These are phyloP conservation scores for Globisporangium nagaii DNA, from an alignment of 352 stramenopile species.

Conservation along the genomic window DNA sequence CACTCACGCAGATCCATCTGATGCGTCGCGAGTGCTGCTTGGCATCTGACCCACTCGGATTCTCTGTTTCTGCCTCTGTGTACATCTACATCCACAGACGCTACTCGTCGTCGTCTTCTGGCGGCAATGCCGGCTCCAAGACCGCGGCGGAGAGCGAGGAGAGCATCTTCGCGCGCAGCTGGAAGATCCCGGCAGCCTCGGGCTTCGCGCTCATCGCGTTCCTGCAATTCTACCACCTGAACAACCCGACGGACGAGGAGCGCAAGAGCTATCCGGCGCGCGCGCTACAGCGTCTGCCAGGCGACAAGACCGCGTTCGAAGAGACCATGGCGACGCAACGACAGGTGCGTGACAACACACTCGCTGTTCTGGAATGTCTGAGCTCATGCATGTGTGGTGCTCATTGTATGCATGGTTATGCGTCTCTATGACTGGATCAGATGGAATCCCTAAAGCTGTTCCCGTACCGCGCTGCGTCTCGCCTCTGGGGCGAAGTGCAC, in stretches of 20 bases:
- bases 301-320: slow-evolving; percentile 53
- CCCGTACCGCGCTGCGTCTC: slow-evolving; percentile 70
- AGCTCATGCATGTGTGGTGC: neutral
- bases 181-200: slow-evolving; percentile 59
- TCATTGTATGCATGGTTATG: neutral
- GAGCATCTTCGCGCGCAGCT: slow-evolving; percentile 33
- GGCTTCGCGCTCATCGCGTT: slow-evolving; percentile 70
- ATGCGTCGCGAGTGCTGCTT: too few relatives aligned
- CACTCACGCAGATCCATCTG: neutral
- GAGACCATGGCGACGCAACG: slow-evolving; percentile 62
- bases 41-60: too few relatives aligned
- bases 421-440: slow-evolving; percentile 9
- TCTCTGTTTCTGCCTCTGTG: neutral
- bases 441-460: slow-evolving; percentile 72
- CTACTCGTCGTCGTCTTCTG: slow-evolving; percentile 10
- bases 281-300: slow-evolving; percentile 41
- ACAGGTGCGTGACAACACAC: slow-evolving; percentile 26
- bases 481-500: slow-evolving; percentile 72
- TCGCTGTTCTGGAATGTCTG: too few relatives aligned
- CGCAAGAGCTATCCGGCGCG: slow-evolving; percentile 49
- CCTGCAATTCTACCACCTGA: slow-evolving; percentile 66
- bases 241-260: slow-evolving; percentile 56
- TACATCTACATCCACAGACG: neutral
- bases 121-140: neutral
- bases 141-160: slow-evolving; percentile 9